These are phyloP conservation scores for Kandelia obovata DNA, from an alignment of 345 rosid species.

Conservation along the genomic window DNA sequence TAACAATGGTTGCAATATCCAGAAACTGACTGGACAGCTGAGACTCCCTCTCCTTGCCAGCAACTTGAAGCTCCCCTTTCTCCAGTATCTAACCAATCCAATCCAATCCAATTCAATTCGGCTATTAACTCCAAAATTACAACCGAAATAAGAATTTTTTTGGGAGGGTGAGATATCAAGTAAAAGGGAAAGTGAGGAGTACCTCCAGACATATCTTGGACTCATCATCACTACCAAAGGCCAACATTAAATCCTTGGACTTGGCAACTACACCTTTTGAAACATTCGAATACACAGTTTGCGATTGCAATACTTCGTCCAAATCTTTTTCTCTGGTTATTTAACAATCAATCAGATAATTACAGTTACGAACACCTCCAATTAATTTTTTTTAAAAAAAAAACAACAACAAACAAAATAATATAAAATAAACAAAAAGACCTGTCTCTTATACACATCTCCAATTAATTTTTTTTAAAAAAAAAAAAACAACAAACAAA, in stretches of 20 bases:
- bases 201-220: slow-evolving; percentile 78
- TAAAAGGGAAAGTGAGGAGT: not conserved
- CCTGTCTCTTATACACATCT: no score
- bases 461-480: no score
- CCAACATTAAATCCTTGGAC: slow-evolving; percentile 60
- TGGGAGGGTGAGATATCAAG: not conserved
- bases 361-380: no score
- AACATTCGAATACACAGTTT: slow-evolving; percentile 82
- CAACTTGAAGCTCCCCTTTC: slow-evolving; percentile 97
- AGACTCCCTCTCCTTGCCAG: slow-evolving; percentile 94
- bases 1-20: slow-evolving; percentile 86
- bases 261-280: slow-evolving; percentile 93
- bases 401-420: no score
- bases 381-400: no score
- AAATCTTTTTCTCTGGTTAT: slow-evolving; percentile 79
- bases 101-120: not conserved
- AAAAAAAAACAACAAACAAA: no score
- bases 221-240: slow-evolving; percentile 83
- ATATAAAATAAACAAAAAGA: not conserved
- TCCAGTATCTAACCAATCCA: slow-evolving; percentile 60
- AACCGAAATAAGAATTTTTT: not conserved
- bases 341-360: not conserved
- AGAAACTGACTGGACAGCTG: slow-evolving; percentile 90
- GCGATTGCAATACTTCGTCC: slow-evolving; percentile 95
- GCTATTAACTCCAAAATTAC: not conserved